Conservation (phyloP, 768 basidiomycete species). For the Mycena polygramma region DNA sequence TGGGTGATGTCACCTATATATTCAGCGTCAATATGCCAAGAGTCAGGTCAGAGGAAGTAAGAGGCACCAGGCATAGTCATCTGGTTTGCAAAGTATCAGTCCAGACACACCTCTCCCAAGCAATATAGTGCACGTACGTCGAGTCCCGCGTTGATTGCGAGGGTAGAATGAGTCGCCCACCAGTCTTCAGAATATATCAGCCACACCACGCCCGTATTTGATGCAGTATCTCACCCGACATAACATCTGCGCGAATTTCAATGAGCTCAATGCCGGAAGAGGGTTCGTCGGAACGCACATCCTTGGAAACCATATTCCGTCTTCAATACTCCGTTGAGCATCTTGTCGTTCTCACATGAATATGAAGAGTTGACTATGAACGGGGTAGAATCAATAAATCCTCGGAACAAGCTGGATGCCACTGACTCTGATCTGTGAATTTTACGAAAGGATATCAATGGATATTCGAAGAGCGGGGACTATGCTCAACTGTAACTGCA, state of each 20-base stretch:
- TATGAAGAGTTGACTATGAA: constrained; percentile 66
- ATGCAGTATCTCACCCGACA: constrained; percentile 54
- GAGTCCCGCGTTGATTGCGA: constrained; percentile 70
- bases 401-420: too few relatives aligned
- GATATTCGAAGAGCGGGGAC: neutral
- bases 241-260: constrained; percentile 51
- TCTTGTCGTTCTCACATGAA: constrained; percentile 74
- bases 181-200: constrained; percentile 58
- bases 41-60: neutral
- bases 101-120: neutral
- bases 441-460: neutral
- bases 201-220: neutral
- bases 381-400: neutral
- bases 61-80: constrained; percentile 79
- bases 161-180: constrained; percentile 72
- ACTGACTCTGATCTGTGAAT: constrained; percentile 41
- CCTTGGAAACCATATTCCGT: constrained; percentile 77
- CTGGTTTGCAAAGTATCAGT: constrained; percentile 45
- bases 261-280: constrained; percentile 17
- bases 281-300: constrained; percentile 53
- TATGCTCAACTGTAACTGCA: constrained; percentile 37
- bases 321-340: constrained; percentile 73
- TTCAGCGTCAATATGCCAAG: neutral
- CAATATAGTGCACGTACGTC: constrained; percentile 57
- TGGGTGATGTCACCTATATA: constrained; percentile 57